These are phyloP conservation scores for Amaranthus hypochondriacus DNA, from an alignment of 148 eudicot genomes.

Conservation along the genomic window DNA sequence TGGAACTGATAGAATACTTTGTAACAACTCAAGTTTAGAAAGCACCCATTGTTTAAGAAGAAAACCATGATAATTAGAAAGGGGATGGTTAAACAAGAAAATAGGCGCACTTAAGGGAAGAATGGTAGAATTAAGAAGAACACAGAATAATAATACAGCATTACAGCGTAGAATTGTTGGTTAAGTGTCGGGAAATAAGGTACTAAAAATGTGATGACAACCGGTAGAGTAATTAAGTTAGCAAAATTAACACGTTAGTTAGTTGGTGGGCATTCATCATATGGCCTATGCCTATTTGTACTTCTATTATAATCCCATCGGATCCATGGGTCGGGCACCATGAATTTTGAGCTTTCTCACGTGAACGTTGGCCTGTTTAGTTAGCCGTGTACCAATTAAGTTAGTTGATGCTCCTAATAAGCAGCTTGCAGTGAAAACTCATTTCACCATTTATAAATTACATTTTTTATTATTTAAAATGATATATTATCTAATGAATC, in stretches of 20 bases:
- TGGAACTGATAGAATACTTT: neutral
- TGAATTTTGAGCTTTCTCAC: slow-evolving; percentile 22
- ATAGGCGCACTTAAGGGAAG: too few species aligned
- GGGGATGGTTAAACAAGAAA: neutral
- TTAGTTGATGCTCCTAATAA: neutral
- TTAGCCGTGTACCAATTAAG: slow-evolving; percentile 7
- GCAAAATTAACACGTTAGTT: slow-evolving; percentile 1
- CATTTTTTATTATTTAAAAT: too few species aligned
- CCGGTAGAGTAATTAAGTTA: slow-evolving; percentile 12
- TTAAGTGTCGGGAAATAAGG: slow-evolving; percentile 25
- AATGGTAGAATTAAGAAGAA: neutral
- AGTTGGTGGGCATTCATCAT: neutral
- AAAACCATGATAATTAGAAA: neutral
- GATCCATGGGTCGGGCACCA: slow-evolving; percentile 19
- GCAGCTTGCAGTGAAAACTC: neutral
- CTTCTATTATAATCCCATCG: too few species aligned
- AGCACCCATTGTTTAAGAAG: slow-evolving; percentile 9
- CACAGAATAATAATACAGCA: neutral
- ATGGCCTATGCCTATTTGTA: too few species aligned
- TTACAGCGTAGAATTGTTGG: slow-evolving; percentile 8
- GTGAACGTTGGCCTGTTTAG: slow-evolving; percentile 12
- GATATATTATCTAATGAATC: too few species aligned
- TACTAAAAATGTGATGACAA: neutral
- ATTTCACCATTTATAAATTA: too few species aligned
- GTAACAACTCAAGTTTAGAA: neutral